Base-by-base conservation (phyloP, 2,329 filamentous ascomycete genomes). In the Diaporthe vexans region DNA sequence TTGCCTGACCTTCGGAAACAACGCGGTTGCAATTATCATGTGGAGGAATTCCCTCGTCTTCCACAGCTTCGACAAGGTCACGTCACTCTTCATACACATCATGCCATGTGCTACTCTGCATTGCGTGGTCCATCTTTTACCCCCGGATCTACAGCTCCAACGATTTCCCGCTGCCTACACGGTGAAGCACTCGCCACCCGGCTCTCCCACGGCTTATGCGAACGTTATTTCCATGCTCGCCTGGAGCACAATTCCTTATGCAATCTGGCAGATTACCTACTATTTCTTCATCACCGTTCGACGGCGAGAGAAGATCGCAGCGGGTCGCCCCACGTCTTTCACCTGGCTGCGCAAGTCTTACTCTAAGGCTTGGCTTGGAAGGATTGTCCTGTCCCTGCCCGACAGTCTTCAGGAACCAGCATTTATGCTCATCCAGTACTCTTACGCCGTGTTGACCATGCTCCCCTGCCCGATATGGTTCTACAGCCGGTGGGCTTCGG, bases 11-110 rank as follows among this genome's bases (percentile, higher is more conserved):
- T 97, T 94, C 81, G 97, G 97, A 76, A 99, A 99, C 84, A 99
- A 99, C 81, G 97, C 97, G 26, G 92, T 98, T 61, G 97, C 97
- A 17, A 98, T 99, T 82, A 95, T 97, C 81, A 97, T 99, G 95
- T 99, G 97, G 97, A 92, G 97, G 77, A 99, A 99, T 83, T 98
- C 95, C 43, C 90, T 99, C 81, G 97, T 99, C 61, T 99, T 99
- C 83, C 97, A 99, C 87, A 97, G 95, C 81, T 92, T 99, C 84
- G 97, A 99, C 88, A 99, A 99, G 84, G 95, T 98, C 76, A 97
- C 95, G 17, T 97, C 94, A 81, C 89, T 99, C n/a, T 99, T 99
- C 85, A 98, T 99, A 78, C 97, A 99, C 83, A 97, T 99, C 80
- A 99, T 99, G 96, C 97, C 97, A 0, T 98, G 95, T 77, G 96